A percentile compares a stretch with the other conserved stretches of the same genome.
Evolutionary conservation across 441 rosid genomes (phyloP).

Genomic region (Euphorbia corollata): DNA sequence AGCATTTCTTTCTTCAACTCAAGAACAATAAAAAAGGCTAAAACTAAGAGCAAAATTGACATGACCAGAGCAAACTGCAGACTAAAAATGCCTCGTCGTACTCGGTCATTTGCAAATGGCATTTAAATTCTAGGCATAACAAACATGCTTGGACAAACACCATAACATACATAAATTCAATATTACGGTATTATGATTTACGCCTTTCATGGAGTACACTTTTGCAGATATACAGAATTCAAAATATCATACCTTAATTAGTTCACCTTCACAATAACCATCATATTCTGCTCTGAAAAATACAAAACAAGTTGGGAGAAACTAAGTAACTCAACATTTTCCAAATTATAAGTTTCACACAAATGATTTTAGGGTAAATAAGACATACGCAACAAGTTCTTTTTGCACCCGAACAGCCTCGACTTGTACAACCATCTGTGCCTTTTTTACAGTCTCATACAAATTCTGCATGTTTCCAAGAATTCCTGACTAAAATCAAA

Average conservation of each 20-base stretch:
- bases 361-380: constrained; percentile 1
- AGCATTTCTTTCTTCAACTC: not conserved
- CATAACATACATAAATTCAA: not conserved
- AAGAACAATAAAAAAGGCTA: not conserved
- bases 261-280: constrained; percentile 91
- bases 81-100: no score
- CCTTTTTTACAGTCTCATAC: constrained; percentile 86
- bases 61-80: no score
- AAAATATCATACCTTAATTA: constrained; percentile 59
- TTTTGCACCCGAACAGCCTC: constrained; percentile 91
- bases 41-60: not conserved
- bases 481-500: constrained; percentile 60
- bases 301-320: not conserved
- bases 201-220: not conserved
- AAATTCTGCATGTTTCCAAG: constrained; percentile 87
- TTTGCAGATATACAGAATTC: not conserved
- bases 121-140: not conserved
- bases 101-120: no score
- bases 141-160: not conserved
- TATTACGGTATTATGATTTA: no score
- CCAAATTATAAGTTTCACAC: constrained; percentile 10
- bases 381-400: constrained; percentile 76
- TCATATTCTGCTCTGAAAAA: constrained; percentile 81
- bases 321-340: not conserved
- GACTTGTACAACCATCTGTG: constrained; percentile 93